These are phyloP conservation scores for Neurospora cerealis DNA, from an alignment of 495 filamentous ascomycete species.

Conservation along the genomic window DNA sequence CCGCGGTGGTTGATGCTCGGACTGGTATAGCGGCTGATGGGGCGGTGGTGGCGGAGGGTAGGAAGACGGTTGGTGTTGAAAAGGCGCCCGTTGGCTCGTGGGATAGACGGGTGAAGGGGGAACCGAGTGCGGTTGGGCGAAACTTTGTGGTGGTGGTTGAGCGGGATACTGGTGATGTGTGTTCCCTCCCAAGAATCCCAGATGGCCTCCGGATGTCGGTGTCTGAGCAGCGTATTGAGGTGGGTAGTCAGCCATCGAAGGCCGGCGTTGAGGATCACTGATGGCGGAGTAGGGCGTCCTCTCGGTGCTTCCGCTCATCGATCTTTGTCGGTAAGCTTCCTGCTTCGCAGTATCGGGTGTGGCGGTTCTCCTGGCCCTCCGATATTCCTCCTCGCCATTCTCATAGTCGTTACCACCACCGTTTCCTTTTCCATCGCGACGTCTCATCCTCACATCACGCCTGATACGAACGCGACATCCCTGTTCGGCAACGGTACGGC, in stretches of 20 bases:
- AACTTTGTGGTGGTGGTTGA: slow-evolving; percentile 32
- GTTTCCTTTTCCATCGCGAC: slow-evolving; percentile 58
- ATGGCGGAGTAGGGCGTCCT: slow-evolving; percentile 29
- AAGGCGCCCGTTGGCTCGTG: slow-evolving; percentile 10
- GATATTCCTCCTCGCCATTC: slow-evolving; percentile 56
- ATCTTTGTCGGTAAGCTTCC: slow-evolving; percentile 58
- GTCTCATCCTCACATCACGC: slow-evolving; percentile 93
- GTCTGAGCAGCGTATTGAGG: slow-evolving; percentile 31
- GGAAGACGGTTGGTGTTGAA: slow-evolving; percentile 18
- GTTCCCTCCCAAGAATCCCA: slow-evolving; percentile 23
- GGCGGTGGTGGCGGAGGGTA: slow-evolving; percentile 32
- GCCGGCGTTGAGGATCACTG: slow-evolving; percentile 39
- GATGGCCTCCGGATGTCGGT: slow-evolving; percentile 25
- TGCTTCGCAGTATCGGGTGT: slow-evolving; percentile 48
- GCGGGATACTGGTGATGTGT: slow-evolving; percentile 21
- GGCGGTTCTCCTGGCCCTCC: slow-evolving; percentile 44
- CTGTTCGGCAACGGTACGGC: slow-evolving; percentile 88
- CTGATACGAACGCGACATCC: slow-evolving; percentile 94
- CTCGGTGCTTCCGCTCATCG: slow-evolving; percentile 62
- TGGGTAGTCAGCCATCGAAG: slow-evolving; percentile 43
- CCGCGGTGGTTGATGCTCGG: slow-evolving; percentile 18
- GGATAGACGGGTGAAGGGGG: slow-evolving; percentile 36
- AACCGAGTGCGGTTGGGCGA: slow-evolving; percentile 36
- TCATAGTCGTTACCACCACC: slow-evolving; percentile 52
- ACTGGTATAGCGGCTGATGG: slow-evolving; percentile 25